These are phyloP conservation scores for Xenosphaeropsis pyriputrescens DNA, from an alignment of 2,329 filamentous ascomycete genomes.

Conservation along the genomic window DNA sequence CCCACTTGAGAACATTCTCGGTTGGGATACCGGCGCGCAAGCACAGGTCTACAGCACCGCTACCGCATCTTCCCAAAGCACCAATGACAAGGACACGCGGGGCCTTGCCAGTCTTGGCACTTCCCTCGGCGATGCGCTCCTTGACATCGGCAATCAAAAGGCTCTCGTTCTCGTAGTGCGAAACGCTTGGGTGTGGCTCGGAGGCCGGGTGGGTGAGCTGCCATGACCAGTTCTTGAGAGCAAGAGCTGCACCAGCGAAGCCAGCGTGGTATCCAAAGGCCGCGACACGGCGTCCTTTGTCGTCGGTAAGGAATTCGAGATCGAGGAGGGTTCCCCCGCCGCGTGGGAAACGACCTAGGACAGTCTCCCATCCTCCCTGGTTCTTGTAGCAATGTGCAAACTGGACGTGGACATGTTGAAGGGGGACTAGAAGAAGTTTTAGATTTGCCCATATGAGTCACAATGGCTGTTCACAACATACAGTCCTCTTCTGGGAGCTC, in stretches of 20 bases:
- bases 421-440: constrained; percentile 28
- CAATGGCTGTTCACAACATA: constrained; percentile 17
- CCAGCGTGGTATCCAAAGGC: constrained; percentile 53
- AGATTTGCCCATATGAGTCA: constrained; percentile 2
- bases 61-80: constrained; percentile 69
- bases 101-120: constrained; percentile 48
- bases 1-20: constrained; percentile 52
- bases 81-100: constrained; percentile 77
- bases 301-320: constrained; percentile 72
- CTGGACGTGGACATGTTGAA: constrained; percentile 59
- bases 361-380: constrained; percentile 65
- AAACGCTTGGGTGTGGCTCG: constrained; percentile 49
- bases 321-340: constrained; percentile 70
- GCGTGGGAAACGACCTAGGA: constrained; percentile 64
- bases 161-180: constrained; percentile 59
- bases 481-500: constrained; percentile 59
- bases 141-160: constrained; percentile 62
- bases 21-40: constrained; percentile 57
- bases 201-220: constrained; percentile 58
- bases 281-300: constrained; percentile 54
- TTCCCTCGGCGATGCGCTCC: constrained; percentile 50
- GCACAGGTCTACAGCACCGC: constrained; percentile 70
- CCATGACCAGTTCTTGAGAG: constrained; percentile 70
- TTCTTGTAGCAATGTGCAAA: constrained; percentile 67
- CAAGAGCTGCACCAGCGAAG: constrained; percentile 57